Base-by-base conservation (phyloP, 108 stramenopile genomes). In the Aurantiochytrium sp. region DNA sequence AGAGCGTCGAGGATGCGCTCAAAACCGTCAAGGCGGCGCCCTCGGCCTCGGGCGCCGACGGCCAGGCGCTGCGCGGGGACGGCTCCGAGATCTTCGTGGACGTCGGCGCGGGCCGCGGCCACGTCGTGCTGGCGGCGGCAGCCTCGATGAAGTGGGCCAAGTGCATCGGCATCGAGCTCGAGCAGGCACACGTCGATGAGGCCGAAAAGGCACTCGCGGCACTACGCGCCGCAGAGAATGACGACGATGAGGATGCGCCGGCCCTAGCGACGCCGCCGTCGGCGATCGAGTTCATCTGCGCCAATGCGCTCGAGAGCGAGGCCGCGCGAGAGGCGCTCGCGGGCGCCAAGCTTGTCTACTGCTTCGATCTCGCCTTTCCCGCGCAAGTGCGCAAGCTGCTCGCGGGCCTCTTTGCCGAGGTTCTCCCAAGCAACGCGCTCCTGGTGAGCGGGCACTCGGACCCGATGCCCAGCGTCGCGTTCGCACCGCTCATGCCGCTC, bases 81-180 rank as follows among this genome's bases (percentile, higher is more conserved):
- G 73, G 73, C 73, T 81, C 73, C 73, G 45, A 81, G 24, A 24
- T 81, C 73, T 81, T 81, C 2, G 73, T 81, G 45, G 73, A 81
- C 30, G 45, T 81, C 2, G 73, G 73, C 19, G 6, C 42, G 6
- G 73, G 73, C 6, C 39, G 73, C 2, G 73, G 73, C 39, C 73
- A 81, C 24, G 73, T 81, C 21, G 39, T 41, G n/a, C 45, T 81
- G 21, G 73, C 73, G 19, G 45, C 45, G 17, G 73, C 42, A 12
- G 73, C 73, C 21, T 39, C 19, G 21, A 48, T 41, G 42, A 48
- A 41, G 32, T 81, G 73, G 73, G 12, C 10, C 21, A 37, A n/a
- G 45, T 81, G 73, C 45, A 24, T 81, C 10, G 73, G 73, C 1
- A 48, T 81, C 12, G 73, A 81, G 4, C 73, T 81, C 27, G 42